Conservation (phyloP, 2,329 filamentous ascomycete species). For the Elsinoe australis region DNA sequence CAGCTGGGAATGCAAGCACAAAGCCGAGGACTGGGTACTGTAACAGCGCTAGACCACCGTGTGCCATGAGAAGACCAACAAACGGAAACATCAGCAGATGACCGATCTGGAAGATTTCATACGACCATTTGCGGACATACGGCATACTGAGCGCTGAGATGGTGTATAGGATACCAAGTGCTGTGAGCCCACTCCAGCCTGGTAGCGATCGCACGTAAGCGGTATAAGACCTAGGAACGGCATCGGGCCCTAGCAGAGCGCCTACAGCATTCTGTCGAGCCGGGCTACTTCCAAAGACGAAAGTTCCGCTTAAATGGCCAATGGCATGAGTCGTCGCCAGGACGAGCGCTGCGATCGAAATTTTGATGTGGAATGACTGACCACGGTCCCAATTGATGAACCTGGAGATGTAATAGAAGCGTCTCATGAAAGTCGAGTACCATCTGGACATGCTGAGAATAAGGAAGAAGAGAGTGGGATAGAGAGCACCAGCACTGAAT, state of each 20-base stretch:
- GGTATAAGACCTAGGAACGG: conserved; percentile 39
- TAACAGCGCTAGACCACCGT: conserved; percentile 45
- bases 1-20: conserved; percentile 47
- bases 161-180: conserved; percentile 44
- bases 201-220: conserved; percentile 43
- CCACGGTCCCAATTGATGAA: conserved; percentile 53
- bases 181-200: conserved; percentile 45
- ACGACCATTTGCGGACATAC: conserved; percentile 44
- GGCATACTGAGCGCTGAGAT: conserved; percentile 46
- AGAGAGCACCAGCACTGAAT: conserved; percentile 47
- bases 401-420: conserved; percentile 46
- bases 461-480: conserved; percentile 53
- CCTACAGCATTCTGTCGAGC: conserved; percentile 41
- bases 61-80: conserved; percentile 48
- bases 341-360: conserved; percentile 44
- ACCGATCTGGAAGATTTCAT: conserved; percentile 51
- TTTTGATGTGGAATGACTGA: conserved; percentile 50
- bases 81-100: conserved; percentile 54
- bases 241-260: conserved; percentile 38
- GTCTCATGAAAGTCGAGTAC: conserved; percentile 46
- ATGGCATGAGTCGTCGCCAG: conserved; percentile 49
- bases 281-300: conserved; percentile 43
- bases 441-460: conserved; percentile 53
- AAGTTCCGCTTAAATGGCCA: conserved; percentile 48
- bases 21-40: conserved; percentile 53